phyloP scores from a whole-genome alignment of 208 protist genomes.

The Wallacemonas rigidus region DNA sequence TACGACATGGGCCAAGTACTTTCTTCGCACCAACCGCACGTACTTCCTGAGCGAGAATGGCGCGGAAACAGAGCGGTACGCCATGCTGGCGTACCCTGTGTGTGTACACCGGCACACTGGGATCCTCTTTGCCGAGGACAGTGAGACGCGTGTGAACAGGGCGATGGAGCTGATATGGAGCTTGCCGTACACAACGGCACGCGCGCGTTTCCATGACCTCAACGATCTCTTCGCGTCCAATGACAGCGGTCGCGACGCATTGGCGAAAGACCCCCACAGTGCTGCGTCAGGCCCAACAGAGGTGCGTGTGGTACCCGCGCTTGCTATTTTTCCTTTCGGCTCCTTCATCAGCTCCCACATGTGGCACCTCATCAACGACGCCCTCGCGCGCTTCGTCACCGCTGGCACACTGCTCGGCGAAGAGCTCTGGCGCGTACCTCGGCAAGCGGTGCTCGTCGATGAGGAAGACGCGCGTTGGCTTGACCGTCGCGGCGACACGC shows the following conservation, averaged over 20 bases:
- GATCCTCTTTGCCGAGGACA: constrained; percentile 1
- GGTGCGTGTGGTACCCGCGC: constrained; percentile 18
- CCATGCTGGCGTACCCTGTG: constrained; percentile 1
- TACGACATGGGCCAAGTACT: too few species aligned
- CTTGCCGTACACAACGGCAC: not conserved
- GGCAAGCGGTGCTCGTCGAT: constrained; percentile 2
- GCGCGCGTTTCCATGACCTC: not conserved
- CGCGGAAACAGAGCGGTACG: too few species aligned
- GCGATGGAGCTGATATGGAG: too few species aligned
- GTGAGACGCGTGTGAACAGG: not conserved
- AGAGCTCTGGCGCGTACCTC: not conserved
- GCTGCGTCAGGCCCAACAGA: too few species aligned
- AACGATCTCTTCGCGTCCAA: not conserved
- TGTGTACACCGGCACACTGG: constrained; percentile 17
- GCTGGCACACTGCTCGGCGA: constrained; percentile 1
- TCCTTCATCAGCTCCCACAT: constrained; percentile 18
- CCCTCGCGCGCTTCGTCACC: constrained; percentile 14
- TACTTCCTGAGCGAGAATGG: too few species aligned
- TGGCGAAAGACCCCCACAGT: not conserved
- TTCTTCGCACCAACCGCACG: too few species aligned
- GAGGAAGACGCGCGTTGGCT: not conserved
- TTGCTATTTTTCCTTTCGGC: constrained; percentile 17
- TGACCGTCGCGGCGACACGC: not conserved
- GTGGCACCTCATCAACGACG: constrained; percentile 23
- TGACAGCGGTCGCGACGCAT: not conserved